Evolutionary conservation across 305 asterid species (phyloP), one percentile per base, ranked within the genome.

Genomic region (Fraxinus greggii): DNA sequence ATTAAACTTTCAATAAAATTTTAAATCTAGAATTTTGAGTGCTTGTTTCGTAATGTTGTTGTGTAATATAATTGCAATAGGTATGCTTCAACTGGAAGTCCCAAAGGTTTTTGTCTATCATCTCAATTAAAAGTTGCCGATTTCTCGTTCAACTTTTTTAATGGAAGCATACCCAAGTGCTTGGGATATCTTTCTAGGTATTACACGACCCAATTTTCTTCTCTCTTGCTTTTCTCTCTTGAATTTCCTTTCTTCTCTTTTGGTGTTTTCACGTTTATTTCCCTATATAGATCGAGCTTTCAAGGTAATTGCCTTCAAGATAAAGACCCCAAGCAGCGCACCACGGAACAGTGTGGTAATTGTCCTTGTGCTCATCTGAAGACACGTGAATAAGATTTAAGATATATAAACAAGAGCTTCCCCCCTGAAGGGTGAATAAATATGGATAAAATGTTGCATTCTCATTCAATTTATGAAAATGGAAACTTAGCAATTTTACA

Each of bases 271-370:
- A 79, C 69, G 12, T 76, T 72, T n/a, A n/a, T 69, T 31, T 72
- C 78, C 3, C n/a, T 26, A 77, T 79, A 59, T 80, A 94, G 97
- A 84, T 85, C 91, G 31, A 91, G 93, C 86, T 97, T 97, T 82
- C 93, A 86, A 82, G 99, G 95, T 24, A 97, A 97, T 79, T 97
- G 99, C 89, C 93, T 97, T 83, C 90, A 93, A 78, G 92, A 85
- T 69, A 91, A 90, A 84, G 91, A 91, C 81, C 85, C 90, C 70
- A 92, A 88, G 86, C 99, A 92, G 85, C 98, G 99, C n/a, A 79
- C 94, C 42, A 79, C 91, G 73, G 69, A 88, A 69, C 92, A 92
- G 84, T 97, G 98, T 84, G 96, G 99, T 97, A 88, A 5, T 89
- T 75, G 51, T 78, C 80, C 76, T 38, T 83, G 36, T 84, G 35